Evolutionary conservation across 2,329 filamentous ascomycete genomes (phyloP), one percentile per base, ranked within the genome.

Genomic region (Cladosporium colombiae): DNA sequence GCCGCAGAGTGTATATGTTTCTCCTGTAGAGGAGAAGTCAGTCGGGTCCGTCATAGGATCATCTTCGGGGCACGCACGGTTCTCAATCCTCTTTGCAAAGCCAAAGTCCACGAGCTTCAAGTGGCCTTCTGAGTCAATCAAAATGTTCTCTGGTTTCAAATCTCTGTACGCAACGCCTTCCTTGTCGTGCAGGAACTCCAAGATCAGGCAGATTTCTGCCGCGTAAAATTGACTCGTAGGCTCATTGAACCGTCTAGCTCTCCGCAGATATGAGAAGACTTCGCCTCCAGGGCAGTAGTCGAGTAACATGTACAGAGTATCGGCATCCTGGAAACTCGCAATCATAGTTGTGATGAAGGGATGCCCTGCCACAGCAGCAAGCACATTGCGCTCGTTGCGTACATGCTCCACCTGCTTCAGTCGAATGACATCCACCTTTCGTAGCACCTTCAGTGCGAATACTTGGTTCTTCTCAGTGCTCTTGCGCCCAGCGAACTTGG

Each of bases 401-500:
- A 94, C 91, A 78, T 95, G 91, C 79, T 94, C 91, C 71, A 94
- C 89, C 75, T 95, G 91, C 82, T 94, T 94, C 66, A 94, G 85
- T 69, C 89, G 89, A 76, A 95, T 90, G 53, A 95, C 89, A 73
- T 85, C 83, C 56, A 81, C 79, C 73, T 85, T 85, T 70, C 90
- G 87, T 70, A 94, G 79, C 65, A 93, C 92, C 83, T 94, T 94
- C 73, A 94, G 84, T 55, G 91, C 91, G 78, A 89, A 93, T n/a
- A 93, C 89, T 71, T 88, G 85, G 74, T 84, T 82, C 68, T 82
- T 81, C 72, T 89, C 86, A 44, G 80, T 81, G 25, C 84, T 76
- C 56, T 76, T 72, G 37, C 64, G 50, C 70, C 84, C 83, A 50
- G 85, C 83, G 44, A 91, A 85, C 67, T 87, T 87, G 61, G 91